A percentile compares a stretch with the other conserved stretches of the same genome.
phyloP scores from a whole-genome alignment of 768 basidiomycete species.

The Kwoniella bestiolae region DNA sequence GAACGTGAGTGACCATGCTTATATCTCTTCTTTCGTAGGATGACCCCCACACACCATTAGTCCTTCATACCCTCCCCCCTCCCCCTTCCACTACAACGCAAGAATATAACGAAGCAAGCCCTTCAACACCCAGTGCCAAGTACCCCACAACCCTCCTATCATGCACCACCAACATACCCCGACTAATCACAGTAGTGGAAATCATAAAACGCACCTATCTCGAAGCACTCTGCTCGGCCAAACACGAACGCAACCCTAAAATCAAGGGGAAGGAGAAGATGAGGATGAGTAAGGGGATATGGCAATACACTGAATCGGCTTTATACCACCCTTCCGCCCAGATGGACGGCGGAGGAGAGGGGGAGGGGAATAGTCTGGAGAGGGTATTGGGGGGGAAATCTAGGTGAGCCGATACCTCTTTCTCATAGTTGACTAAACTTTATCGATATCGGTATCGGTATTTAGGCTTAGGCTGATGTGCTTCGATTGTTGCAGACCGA shows the following conservation, averaged over 20 bases:
- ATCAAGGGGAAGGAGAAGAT: conserved; percentile 19
- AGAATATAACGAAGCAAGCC: neutral
- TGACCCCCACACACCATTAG: conserved; percentile 33
- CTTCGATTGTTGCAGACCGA: too few relatives aligned
- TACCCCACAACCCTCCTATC: conserved; percentile 33
- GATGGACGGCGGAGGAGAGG: too few relatives aligned
- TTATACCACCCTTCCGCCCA: conserved; percentile 16
- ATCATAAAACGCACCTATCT: conserved; percentile 78
- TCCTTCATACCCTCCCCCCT: conserved; percentile 39
- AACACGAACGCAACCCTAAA: conserved; percentile 7
- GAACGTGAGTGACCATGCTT: neutral
- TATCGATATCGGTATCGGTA: too few relatives aligned
- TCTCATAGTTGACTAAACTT: too few relatives aligned
- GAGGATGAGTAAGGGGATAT: conserved; percentile 36
- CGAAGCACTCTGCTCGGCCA: neutral
- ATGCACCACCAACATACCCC: conserved; percentile 61
- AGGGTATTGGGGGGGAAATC: conserved; percentile 14
- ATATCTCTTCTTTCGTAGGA: conserved; percentile 19
- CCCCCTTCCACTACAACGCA: neutral
- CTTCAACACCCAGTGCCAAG: neutral
- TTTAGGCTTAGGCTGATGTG: too few relatives aligned
- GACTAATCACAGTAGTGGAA: conserved; percentile 76
- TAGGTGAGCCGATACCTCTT: too few relatives aligned
- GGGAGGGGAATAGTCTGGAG: too few relatives aligned
- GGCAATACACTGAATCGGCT: conserved; percentile 50